These are phyloP conservation scores for Leptographium lundbergii DNA, from an alignment of 2,329 filamentous ascomycete species.

Conservation along the genomic window DNA sequence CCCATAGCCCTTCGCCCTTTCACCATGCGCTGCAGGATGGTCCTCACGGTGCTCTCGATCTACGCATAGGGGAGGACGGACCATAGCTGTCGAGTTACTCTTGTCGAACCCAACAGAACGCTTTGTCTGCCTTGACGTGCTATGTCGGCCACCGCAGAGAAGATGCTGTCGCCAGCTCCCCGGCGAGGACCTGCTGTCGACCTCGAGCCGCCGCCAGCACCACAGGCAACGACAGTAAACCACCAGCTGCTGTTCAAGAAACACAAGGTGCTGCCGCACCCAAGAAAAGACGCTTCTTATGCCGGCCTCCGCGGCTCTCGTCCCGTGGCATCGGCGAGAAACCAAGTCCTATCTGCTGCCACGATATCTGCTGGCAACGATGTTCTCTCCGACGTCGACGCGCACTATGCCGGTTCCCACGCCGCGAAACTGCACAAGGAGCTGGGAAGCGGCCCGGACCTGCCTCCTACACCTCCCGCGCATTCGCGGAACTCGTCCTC, in stretches of 20 bases:
- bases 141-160: neutral
- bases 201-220: neutral
- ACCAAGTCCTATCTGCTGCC: conserved; percentile 10
- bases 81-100: neutral
- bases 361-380: conserved; percentile 15
- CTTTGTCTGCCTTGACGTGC: neutral
- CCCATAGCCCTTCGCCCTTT: neutral
- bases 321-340: conserved; percentile 9
- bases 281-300: conserved; percentile 16
- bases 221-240: neutral
- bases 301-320: conserved; percentile 5
- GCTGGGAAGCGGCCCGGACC: conserved; percentile 32
- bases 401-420: conserved; percentile 6
- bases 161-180: neutral
- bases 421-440: conserved; percentile 12
- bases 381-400: conserved; percentile 8
- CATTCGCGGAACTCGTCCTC: conserved; percentile 46
- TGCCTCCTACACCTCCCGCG: conserved; percentile 51
- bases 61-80: neutral
- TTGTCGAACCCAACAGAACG: neutral
- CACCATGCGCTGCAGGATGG: conserved; percentile 6
- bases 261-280: conserved; percentile 26
- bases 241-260: conserved; percentile 19
- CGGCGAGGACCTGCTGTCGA: neutral
- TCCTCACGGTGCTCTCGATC: neutral